Conservation (phyloP, 108 stramenopile genomes). For the Seminavis robusta region DNA sequence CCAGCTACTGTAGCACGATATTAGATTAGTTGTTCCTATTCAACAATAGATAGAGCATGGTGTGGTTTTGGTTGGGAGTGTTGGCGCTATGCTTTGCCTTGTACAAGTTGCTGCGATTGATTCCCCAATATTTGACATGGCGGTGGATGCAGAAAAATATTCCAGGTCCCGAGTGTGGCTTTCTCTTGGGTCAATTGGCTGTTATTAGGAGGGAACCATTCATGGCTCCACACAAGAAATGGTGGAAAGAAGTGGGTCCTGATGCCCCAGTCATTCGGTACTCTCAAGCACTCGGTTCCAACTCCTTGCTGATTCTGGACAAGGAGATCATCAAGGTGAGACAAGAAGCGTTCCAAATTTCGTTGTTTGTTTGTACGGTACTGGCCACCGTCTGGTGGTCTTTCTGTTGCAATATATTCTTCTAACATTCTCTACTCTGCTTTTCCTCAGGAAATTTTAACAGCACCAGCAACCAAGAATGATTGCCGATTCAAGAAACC, state of each 20-base stretch:
- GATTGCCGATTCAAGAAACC: slow-evolving; percentile 32
- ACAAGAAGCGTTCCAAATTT: too few species aligned
- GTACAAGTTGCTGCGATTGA: not conserved
- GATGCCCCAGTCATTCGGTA: slow-evolving; percentile 45
- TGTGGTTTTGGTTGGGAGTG: not conserved
- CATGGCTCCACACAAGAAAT: slow-evolving; percentile 43
- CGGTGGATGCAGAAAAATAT: not conserved
- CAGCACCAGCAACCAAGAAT: slow-evolving; percentile 18
- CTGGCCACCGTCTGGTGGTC: too few species aligned
- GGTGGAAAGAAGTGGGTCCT: slow-evolving; percentile 51
- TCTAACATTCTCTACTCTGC: too few species aligned
- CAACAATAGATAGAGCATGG: not conserved
- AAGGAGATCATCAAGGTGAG: slow-evolving; percentile 28
- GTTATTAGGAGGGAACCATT: slow-evolving; percentile 32
- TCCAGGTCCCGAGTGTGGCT: slow-evolving; percentile 18
- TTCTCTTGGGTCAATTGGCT: slow-evolving; percentile 29
- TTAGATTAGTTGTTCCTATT: not conserved
- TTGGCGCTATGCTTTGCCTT: not conserved
- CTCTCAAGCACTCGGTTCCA: slow-evolving; percentile 28
- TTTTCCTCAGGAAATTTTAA: slow-evolving; percentile 29
- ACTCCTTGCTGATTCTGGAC: slow-evolving; percentile 36
- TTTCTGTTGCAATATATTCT: too few species aligned
- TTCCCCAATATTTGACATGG: not conserved
- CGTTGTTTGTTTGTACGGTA: too few species aligned
- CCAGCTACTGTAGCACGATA: too few species aligned